Evolutionary conservation across 345 rosid species (phyloP).

Genomic region (Noccaea bulbosa): DNA sequence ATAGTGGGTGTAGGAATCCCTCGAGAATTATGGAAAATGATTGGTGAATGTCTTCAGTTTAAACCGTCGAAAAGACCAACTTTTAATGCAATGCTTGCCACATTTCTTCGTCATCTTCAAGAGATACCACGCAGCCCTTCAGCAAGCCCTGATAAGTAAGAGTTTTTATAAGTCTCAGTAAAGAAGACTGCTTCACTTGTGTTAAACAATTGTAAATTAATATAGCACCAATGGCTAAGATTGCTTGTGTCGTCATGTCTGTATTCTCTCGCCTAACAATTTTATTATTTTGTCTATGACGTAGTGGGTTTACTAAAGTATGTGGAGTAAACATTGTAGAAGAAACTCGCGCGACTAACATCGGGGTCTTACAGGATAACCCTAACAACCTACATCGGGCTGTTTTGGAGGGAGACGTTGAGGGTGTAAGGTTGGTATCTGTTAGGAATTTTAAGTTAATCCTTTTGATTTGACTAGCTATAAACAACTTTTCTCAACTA

Average conservation of each 20-base stretch:
- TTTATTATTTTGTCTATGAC: constrained; percentile 25
- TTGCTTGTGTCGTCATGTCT: constrained; percentile 18
- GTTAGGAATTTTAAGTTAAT: constrained; percentile 9
- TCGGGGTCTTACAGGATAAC: constrained; percentile 59
- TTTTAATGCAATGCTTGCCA: constrained; percentile 87
- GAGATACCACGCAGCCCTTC: constrained; percentile 93
- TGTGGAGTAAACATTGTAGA: constrained; percentile 63
- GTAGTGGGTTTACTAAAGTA: constrained; percentile 61
- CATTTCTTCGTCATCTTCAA: constrained; percentile 90
- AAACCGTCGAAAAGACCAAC: constrained; percentile 89
- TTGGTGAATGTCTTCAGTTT: constrained; percentile 96
- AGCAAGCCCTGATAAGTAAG: constrained; percentile 91
- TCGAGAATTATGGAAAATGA: constrained; percentile 95
- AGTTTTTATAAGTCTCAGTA: constrained; percentile 17
- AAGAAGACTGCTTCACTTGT: constrained; percentile 16
- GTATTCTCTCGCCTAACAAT: constrained; percentile 19
- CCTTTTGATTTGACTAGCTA: constrained; percentile 33
- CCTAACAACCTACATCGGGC: constrained; percentile 71
- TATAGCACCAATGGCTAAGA: not conserved
- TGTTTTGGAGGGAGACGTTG: constrained; percentile 72
- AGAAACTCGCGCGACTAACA: constrained; percentile 52
- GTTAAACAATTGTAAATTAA: not conserved
- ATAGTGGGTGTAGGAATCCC: constrained; percentile 98
- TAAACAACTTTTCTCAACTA: constrained; percentile 27
- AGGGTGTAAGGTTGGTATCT: constrained; percentile 78